These are phyloP conservation scores for Botrytis aclada DNA, from an alignment of 2,329 filamentous ascomycete species.

Conservation along the genomic window DNA sequence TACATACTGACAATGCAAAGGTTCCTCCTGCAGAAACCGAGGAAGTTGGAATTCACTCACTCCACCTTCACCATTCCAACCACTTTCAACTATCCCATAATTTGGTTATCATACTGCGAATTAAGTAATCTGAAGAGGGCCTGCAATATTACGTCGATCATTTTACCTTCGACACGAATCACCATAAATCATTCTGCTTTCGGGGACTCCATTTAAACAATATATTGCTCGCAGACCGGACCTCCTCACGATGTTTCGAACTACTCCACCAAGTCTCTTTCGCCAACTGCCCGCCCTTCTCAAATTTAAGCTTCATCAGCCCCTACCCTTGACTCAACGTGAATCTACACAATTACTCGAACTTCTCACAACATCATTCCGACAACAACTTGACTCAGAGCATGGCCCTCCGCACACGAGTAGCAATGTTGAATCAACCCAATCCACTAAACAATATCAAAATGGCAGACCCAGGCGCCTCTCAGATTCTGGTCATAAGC, in stretches of 20 bases:
- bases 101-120: neutral
- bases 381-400: slow-evolving; percentile 57
- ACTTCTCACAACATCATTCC: slow-evolving; percentile 61
- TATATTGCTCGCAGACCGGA: neutral
- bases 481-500: slow-evolving; percentile 24
- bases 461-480: slow-evolving; percentile 24
- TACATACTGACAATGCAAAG: neutral
- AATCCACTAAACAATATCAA: neutral
- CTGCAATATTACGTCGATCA: neutral
- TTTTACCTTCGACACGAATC: neutral
- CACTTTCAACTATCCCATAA: neutral
- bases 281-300: slow-evolving; percentile 46
- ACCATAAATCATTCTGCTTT: slow-evolving; percentile 40
- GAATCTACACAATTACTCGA: slow-evolving; percentile 59
- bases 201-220: slow-evolving; percentile 46
- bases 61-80: neutral
- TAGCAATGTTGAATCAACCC: neutral
- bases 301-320: slow-evolving; percentile 47
- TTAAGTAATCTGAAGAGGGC: neutral
- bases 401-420: slow-evolving; percentile 42
- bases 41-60: neutral
- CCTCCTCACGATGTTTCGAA: slow-evolving; percentile 46
- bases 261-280: slow-evolving; percentile 46
- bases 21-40: neutral
- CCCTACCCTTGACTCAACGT: slow-evolving; percentile 51